Evolutionary conservation across 805 yeast genomes (phyloP).

Genomic region (Ogataea salicorniae): DNA sequence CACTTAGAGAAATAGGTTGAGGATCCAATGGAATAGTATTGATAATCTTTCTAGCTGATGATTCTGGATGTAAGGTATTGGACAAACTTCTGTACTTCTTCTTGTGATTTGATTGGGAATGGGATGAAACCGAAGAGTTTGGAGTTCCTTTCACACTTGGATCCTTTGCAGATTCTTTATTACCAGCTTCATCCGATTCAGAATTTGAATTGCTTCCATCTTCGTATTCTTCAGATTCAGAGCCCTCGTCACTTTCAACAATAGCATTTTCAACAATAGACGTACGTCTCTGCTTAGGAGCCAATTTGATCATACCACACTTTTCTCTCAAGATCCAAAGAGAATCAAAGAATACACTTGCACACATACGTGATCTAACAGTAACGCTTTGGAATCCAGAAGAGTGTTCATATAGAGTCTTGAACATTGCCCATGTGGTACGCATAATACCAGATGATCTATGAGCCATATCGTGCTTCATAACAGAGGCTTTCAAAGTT

Average conservation of each 20-base stretch:
- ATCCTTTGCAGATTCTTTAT: slow-evolving; percentile 18
- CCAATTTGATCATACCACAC: slow-evolving; percentile 76
- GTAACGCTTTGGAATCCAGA: slow-evolving; percentile 41
- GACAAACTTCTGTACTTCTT: slow-evolving; percentile 47
- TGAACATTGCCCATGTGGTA: slow-evolving; percentile 86
- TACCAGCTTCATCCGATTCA: slow-evolving; percentile 24
- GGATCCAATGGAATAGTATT: slow-evolving; percentile 81
- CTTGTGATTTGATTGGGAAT: slow-evolving; percentile 15
- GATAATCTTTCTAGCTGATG: slow-evolving; percentile 68
- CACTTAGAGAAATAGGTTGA: slow-evolving; percentile 52
- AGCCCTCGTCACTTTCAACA: slow-evolving; percentile 28
- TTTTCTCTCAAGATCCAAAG: slow-evolving; percentile 79
- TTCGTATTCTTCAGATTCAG: slow-evolving; percentile 14
- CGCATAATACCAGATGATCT: slow-evolving; percentile 91
- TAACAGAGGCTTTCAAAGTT: slow-evolving; percentile 73
- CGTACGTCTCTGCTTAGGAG: slow-evolving; percentile 25
- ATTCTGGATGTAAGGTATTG: slow-evolving; percentile 56
- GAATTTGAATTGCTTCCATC: slow-evolving; percentile 11
- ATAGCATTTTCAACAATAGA: slow-evolving; percentile 22
- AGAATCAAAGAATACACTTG: slow-evolving; percentile 88
- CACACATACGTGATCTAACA: slow-evolving; percentile 83
- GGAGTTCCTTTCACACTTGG: slow-evolving; percentile 16
- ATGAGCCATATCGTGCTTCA: slow-evolving; percentile 89
- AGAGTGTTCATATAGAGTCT: slow-evolving; percentile 54
- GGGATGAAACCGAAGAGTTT: slow-evolving; percentile 16